These are phyloP conservation scores for Solanum bulbocastanum DNA, from an alignment of 257 asterid genomes.

Conservation along the genomic window DNA sequence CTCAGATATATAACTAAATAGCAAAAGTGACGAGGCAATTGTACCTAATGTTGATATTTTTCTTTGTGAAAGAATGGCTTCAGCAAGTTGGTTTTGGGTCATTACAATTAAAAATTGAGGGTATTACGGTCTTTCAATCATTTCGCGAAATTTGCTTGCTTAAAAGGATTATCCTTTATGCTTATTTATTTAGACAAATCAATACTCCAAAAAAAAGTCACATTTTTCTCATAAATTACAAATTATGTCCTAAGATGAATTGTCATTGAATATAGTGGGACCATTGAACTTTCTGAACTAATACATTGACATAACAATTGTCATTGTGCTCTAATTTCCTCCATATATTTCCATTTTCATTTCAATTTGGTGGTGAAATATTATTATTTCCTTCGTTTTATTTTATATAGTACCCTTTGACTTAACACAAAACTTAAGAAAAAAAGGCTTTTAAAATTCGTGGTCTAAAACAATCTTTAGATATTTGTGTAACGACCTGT, in stretches of 20 bases:
- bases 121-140: background rate
- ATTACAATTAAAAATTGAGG: background rate
- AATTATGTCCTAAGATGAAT: background rate
- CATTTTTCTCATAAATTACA: too few relatives aligned
- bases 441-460: fast-evolving
- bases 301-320: background rate
- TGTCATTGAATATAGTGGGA: background rate
- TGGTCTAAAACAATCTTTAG: too few relatives aligned
- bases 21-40: background rate
- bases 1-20: background rate
- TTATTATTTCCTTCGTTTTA: too few relatives aligned
- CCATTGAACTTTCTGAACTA: background rate
- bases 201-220: too few relatives aligned
- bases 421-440: too few relatives aligned
- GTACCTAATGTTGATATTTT: background rate
- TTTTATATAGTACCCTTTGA: too few relatives aligned
- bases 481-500: too few relatives aligned
- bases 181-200: too few relatives aligned
- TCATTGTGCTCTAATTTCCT: background rate
- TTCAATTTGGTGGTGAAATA: too few relatives aligned
- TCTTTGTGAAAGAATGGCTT: background rate
- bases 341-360: background rate
- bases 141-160: background rate
- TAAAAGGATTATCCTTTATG: background rate
- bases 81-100: background rate